Evolutionary conservation across 495 filamentous ascomycete genomes (phyloP).

Genomic region (Xylaria bambusicola): DNA sequence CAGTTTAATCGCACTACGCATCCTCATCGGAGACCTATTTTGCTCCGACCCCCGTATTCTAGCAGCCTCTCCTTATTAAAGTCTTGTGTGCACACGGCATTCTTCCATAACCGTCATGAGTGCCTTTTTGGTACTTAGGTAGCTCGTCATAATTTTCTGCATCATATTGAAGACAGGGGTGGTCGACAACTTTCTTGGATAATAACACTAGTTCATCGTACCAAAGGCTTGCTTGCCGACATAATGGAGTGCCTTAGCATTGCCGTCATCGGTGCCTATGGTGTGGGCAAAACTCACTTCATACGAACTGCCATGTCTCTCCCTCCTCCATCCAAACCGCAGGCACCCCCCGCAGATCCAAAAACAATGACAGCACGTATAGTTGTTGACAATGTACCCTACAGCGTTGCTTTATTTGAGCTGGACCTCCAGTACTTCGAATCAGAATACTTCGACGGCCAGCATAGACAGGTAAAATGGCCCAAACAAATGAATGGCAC

Average conservation of each 20-base stretch:
- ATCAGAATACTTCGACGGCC: conserved; percentile 61
- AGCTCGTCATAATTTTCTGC: conserved; percentile 16
- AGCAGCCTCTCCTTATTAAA: not conserved
- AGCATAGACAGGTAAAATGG: conserved; percentile 72
- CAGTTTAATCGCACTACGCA: not conserved
- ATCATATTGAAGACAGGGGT: conserved; percentile 18
- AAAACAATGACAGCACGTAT: conserved; percentile 68
- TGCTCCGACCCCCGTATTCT: not conserved
- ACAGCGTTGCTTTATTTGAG: conserved; percentile 81
- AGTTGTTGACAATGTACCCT: conserved; percentile 72
- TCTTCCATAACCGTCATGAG: conserved; percentile 7
- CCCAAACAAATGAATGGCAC: conserved; percentile 69
- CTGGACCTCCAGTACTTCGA: conserved; percentile 68
- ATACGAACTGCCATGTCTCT: conserved; percentile 78
- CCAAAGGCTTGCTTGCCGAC: too few relatives aligned
- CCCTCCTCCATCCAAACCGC: conserved; percentile 53
- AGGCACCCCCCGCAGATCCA: conserved; percentile 52
- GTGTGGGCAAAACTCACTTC: conserved; percentile 89
- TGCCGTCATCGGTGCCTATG: conserved; percentile 76
- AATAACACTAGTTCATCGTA: conserved; percentile 2
- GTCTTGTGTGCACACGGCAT: conserved; percentile 1
- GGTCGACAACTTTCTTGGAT: conserved; percentile 4
- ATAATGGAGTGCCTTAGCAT: conserved; percentile 74
- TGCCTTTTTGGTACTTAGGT: conserved; percentile 1
- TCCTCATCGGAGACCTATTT: not conserved